phyloP scores from a whole-genome alignment of 768 basidiomycete species.

The Scleroderma citrinum region DNA sequence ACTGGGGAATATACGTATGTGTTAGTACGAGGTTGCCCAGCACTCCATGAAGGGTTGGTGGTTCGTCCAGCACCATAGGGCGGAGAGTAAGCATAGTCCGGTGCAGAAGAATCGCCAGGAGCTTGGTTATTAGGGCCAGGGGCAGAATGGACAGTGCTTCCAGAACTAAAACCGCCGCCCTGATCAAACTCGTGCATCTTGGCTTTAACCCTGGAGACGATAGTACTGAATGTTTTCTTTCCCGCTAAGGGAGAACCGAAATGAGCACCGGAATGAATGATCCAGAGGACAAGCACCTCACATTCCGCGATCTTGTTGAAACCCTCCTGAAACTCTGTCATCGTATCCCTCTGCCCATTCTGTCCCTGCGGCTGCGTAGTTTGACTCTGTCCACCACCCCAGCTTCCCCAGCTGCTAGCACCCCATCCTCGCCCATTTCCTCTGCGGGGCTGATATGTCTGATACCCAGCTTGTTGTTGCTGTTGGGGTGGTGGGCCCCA shows the following conservation, averaged over 20 bases:
- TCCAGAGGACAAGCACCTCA: conserved; percentile 30
- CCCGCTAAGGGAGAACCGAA: conserved; percentile 44
- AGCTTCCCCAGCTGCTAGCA: background rate
- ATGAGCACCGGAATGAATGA: background rate
- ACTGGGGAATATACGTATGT: conserved; percentile 6
- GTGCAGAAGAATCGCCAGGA: conserved; percentile 1
- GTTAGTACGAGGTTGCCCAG: conserved; percentile 10
- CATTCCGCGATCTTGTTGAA: conserved; percentile 75
- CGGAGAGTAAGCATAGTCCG: background rate
- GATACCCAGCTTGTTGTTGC: conserved; percentile 12
- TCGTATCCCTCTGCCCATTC: conserved; percentile 42
- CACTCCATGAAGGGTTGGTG: conserved; percentile 5
- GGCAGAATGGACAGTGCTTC: background rate
- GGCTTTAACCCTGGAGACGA: conserved; percentile 74
- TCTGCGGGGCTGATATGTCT: conserved; percentile 21
- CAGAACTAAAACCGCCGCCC: conserved; percentile 16
- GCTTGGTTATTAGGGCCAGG: background rate
- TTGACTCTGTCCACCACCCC: conserved; percentile 8
- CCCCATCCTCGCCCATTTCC: conserved; percentile 3
- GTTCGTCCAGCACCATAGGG: background rate
- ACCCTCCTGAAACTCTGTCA: conserved; percentile 68
- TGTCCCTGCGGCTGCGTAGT: conserved; percentile 7
- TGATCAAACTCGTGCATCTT: conserved; percentile 82
- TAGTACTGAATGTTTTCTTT: conserved; percentile 67
- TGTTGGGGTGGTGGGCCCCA: conserved; percentile 4